Conservation (phyloP, 139 green algal species). For the Chlorella ohadii region DNA sequence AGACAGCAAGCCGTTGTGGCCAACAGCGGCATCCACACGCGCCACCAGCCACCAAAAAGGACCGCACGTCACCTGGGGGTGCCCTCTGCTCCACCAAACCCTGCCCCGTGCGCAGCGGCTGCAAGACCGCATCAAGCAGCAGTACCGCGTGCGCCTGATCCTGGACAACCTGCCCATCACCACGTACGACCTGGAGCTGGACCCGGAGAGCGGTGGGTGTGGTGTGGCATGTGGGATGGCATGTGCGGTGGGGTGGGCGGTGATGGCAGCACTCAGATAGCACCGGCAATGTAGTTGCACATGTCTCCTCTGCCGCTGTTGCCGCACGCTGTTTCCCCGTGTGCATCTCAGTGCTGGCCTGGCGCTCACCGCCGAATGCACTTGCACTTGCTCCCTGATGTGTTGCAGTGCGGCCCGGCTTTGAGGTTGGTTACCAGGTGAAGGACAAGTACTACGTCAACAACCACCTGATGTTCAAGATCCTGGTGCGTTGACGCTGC, state of each 20-base stretch:
- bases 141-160: slow-evolving; percentile 94
- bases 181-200: slow-evolving; percentile 82
- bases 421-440: slow-evolving; percentile 82
- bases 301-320: too few relatives aligned
- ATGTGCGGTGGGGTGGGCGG: neutral
- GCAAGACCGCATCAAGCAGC: slow-evolving; percentile 76
- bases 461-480: slow-evolving; percentile 97
- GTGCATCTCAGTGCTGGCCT: too few relatives aligned
- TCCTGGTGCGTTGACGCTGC: slow-evolving; percentile 49
- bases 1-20: too few relatives aligned
- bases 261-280: too few relatives aligned
- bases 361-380: too few relatives aligned
- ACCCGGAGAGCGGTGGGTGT: slow-evolving; percentile 56
- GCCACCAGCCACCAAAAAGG: too few relatives aligned
- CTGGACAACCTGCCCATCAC: slow-evolving; percentile 98
- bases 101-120: slow-evolving; percentile 56
- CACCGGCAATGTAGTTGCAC: too few relatives aligned
- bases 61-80: too few relatives aligned
- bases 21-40: too few relatives aligned
- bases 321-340: too few relatives aligned
- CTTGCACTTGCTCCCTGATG: neutral
- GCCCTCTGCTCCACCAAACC: too few relatives aligned
- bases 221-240: neutral
- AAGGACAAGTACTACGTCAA: slow-evolving; percentile 86
- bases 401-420: slow-evolving; percentile 75